These are phyloP conservation scores for Annona cherimola DNA, from an alignment of 164 flowering plant species.

Conservation along the genomic window DNA sequence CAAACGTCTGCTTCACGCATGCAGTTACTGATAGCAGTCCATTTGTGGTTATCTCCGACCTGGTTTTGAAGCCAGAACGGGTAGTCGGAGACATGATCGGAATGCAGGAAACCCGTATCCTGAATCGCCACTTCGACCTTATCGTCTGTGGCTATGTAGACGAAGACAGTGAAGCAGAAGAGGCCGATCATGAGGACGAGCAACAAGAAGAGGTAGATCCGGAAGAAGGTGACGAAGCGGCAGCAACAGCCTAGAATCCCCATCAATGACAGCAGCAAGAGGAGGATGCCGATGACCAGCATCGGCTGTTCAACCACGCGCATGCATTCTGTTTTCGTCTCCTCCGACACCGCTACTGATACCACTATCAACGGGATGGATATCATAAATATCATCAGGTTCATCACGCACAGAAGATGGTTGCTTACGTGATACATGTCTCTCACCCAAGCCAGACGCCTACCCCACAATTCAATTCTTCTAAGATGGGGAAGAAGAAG, in stretches of 20 bases:
- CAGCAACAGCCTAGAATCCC: slow-evolving; percentile 49
- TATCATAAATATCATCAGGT: slow-evolving; percentile 20
- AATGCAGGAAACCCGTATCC: slow-evolving; percentile 28
- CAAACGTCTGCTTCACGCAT: slow-evolving; percentile 44
- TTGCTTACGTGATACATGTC: slow-evolving; percentile 46
- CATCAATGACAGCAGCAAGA: slow-evolving; percentile 21
- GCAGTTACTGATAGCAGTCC: slow-evolving; percentile 48
- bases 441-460: not conserved
- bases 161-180: slow-evolving; percentile 35
- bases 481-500: no score
- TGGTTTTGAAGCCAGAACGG: slow-evolving; percentile 52
- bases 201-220: slow-evolving; percentile 38
- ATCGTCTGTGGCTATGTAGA: slow-evolving; percentile 47
- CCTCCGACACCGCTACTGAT: slow-evolving; percentile 1
- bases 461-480: no score
- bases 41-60: slow-evolving; percentile 33
- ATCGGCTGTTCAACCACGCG: slow-evolving; percentile 31
- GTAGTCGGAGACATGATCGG: slow-evolving; percentile 47
- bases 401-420: slow-evolving; percentile 28
- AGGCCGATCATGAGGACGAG: slow-evolving; percentile 35
- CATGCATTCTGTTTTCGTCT: slow-evolving; percentile 30
- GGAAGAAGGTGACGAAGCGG: slow-evolving; percentile 21
- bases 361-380: slow-evolving; percentile 22
- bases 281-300: slow-evolving; percentile 23
- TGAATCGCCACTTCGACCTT: slow-evolving; percentile 35